Percentiles rank a stretch among this genome's conserved stretches.
Conservation (phyloP, 139 green algal genomes). For the Coelastrella sp. region DNA sequence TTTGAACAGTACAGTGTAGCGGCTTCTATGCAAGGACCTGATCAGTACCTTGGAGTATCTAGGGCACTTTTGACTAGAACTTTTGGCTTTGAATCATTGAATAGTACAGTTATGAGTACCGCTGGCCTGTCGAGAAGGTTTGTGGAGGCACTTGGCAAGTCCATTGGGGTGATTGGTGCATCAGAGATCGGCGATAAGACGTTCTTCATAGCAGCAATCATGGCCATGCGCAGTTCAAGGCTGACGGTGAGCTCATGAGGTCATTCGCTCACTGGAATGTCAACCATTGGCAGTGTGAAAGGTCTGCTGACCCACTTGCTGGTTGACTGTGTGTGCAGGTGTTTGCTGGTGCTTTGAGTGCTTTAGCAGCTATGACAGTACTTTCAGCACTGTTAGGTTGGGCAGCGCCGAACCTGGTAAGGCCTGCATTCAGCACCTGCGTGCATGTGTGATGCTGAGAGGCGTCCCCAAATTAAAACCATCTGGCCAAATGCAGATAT, state of each 20-base stretch:
- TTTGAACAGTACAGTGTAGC: not conserved
- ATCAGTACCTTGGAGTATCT: not conserved
- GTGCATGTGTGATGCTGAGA: not conserved
- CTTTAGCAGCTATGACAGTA: constrained; percentile 93
- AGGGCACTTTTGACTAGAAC: not conserved
- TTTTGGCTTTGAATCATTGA: constrained; percentile 2
- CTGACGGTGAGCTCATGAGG: constrained; percentile 58
- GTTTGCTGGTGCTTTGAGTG: constrained; percentile 83
- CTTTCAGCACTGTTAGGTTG: constrained; percentile 89
- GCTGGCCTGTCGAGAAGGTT: constrained; percentile 37
- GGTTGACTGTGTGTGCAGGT: constrained; percentile 70
- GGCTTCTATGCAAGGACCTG: not conserved
- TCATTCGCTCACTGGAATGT: not conserved
- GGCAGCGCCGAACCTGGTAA: constrained; percentile 87
- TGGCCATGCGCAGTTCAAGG: constrained; percentile 87
- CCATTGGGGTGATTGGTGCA: constrained; percentile 72
- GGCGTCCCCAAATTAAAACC: not conserved
- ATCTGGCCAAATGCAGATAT: constrained; percentile 69
- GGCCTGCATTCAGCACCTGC: constrained; percentile 9
- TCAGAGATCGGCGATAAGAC: constrained; percentile 96
- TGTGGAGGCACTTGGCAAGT: constrained; percentile 55
- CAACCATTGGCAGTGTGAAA: not conserved
- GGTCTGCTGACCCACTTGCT: not conserved
- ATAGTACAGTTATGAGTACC: constrained; percentile 3
- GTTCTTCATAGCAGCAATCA: constrained; percentile 95